Evolutionary conservation across 108 stramenopile genomes (phyloP), one percentile per base, ranked within the genome.

Genomic region (Cyclotella distinguenda): DNA sequence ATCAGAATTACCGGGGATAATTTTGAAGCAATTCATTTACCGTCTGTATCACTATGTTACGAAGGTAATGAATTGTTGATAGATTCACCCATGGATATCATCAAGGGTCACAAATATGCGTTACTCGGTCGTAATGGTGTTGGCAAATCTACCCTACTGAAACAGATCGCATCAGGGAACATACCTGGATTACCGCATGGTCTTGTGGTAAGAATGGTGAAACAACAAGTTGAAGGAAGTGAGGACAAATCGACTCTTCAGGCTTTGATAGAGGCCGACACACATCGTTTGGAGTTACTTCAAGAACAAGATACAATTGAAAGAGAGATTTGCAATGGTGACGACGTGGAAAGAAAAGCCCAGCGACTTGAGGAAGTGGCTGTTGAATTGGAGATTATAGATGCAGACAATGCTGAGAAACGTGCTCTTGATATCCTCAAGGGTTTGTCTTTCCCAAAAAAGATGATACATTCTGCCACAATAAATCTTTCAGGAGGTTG

Each of bases 401-500:
- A 86, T 53, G 77, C 85, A 1, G 84, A 86, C 33, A 86, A 77
- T 22, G 84, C 89, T 38, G 87, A 91, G 70, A 66, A 78, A 25
- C 65, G 91, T 25, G 93, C 93, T 23, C 11, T 63, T 15, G 63
- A 65, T 21, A 83, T 88, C 40, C 70, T 88, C 19, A 66, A 61
- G 35, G 87, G 87, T n/a, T 63, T 90, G 16, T 72, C 75, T 16
- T 88, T 89, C 52, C 63, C 82, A 8, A 57, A 77, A 1, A 75
- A 72, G 50, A 84, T 89, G 66, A 81, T 93, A 11, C 34, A 86
- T 40, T 74, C 84, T 38, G 84, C 88, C 8, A 91, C 90, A 4
- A 60, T 66, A 10, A 82, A 78, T 13, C 73, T 96, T 25, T 87
- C 86, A 27, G 97, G 97, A 46, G 97, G 97, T 12, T 96, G 96